Conservation (phyloP, 2,329 filamentous ascomycete genomes). For the Lanzia echinophila region DNA sequence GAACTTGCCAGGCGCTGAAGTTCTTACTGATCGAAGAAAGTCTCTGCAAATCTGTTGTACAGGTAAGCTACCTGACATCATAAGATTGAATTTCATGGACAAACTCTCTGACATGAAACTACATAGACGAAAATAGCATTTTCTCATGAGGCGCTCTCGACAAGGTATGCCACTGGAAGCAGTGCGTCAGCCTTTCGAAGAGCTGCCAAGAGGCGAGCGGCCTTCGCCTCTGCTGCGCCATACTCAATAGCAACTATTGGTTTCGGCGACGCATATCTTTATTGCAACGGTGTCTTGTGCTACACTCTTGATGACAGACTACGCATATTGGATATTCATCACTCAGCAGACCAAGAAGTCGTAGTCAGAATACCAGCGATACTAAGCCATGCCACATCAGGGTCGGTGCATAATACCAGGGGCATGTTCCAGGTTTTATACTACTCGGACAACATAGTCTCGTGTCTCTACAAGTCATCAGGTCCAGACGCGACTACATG, state of each 20-base stretch:
- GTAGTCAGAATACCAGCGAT: constrained; percentile 47
- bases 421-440: constrained; percentile 50
- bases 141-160: constrained; percentile 23
- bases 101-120: constrained; percentile 1
- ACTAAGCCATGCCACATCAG: constrained; percentile 33
- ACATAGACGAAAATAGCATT: constrained; percentile 24
- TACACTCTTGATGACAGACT: constrained; percentile 50
- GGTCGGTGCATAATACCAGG: constrained; percentile 31
- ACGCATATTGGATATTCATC: constrained; percentile 52
- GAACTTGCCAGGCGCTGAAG: constrained; percentile 21
- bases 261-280: constrained; percentile 54
- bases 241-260: constrained; percentile 55
- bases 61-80: constrained; percentile 17
- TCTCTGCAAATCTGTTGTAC: constrained; percentile 25
- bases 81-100: not conserved
- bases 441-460: constrained; percentile 49
- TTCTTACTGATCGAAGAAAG: constrained; percentile 26
- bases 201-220: constrained; percentile 53
- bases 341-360: constrained; percentile 42
- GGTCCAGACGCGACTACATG: constrained; percentile 37
- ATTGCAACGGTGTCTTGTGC: constrained; percentile 57
- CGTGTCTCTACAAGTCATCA: constrained; percentile 47
- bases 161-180: constrained; percentile 11
- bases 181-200: constrained; percentile 52
- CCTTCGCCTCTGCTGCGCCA: constrained; percentile 54